Percentiles rank a stretch among this genome's conserved stretches.
phyloP scores from a whole-genome alignment of 257 asterid species.

The Fraxinus americana region DNA sequence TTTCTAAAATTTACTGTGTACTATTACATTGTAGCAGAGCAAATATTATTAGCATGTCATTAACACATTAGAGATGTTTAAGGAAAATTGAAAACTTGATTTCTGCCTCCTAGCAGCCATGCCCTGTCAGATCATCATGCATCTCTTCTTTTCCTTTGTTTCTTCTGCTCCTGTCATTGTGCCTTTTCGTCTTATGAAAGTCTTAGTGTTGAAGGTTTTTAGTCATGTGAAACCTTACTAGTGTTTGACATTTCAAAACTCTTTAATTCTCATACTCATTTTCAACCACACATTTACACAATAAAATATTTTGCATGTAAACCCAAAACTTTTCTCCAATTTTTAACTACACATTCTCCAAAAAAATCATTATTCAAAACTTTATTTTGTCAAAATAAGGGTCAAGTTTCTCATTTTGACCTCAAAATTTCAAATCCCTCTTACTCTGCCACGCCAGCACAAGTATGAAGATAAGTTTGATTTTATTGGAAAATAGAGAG shows the following conservation, averaged over 20 bases:
- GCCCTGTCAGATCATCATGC: not conserved
- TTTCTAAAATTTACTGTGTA: not conserved
- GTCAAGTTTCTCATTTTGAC: slow-evolving; percentile 1
- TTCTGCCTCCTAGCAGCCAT: slow-evolving; percentile 5
- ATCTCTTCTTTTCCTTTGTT: not conserved
- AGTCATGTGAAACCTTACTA: not conserved
- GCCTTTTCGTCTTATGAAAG: slow-evolving; percentile 1
- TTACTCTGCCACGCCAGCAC: not conserved
- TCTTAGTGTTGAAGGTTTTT: not conserved
- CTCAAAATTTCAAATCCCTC: slow-evolving; percentile 14
- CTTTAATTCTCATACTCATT: too few species aligned
- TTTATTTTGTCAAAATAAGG: too few species aligned
- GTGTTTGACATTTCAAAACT: too few species aligned
- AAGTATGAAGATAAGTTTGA: slow-evolving; percentile 4
- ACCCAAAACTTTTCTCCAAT: too few species aligned
- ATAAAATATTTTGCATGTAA: too few species aligned
- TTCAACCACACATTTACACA: too few species aligned
- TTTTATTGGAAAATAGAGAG: slow-evolving; percentile 1
- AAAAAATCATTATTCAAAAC: too few species aligned
- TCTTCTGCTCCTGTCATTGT: not conserved
- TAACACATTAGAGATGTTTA: slow-evolving; percentile 16
- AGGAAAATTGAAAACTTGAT: slow-evolving; percentile 9
- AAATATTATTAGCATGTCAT: not conserved
- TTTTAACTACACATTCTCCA: too few species aligned
- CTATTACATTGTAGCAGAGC: not conserved